Percentiles rank a stretch among this genome's conserved stretches.
phyloP scores from a whole-genome alignment of 78 protist genomes.

The Bodo saltans region DNA sequence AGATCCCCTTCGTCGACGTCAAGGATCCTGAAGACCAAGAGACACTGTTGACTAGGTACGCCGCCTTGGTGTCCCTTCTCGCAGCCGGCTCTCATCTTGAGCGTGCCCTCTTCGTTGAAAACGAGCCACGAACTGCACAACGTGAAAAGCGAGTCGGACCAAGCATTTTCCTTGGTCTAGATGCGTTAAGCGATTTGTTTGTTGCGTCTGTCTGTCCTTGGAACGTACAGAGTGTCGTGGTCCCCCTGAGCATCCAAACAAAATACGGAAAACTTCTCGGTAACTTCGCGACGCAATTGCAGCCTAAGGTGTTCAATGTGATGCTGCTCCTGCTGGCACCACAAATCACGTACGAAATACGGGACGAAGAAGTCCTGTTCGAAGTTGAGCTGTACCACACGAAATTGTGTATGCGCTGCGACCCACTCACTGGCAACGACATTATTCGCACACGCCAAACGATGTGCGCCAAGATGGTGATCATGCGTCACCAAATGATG shows the following conservation, averaged over 20 bases:
- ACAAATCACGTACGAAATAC: neutral
- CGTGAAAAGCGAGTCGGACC: neutral
- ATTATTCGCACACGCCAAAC: too few species aligned
- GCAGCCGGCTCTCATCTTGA: neutral
- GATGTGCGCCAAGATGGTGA: too few species aligned
- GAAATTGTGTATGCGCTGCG: neutral
- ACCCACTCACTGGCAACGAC: neutral
- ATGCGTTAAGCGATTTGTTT: neutral
- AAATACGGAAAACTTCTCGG: neutral
- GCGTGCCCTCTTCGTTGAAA: neutral
- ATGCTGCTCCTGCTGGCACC: neutral
- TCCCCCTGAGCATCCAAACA: neutral
- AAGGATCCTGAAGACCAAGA: neutral
- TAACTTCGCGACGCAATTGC: neutral
- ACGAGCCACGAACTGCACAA: neutral
- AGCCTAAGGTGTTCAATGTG: neutral
- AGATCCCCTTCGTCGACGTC: neutral
- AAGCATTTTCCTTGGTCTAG: neutral
- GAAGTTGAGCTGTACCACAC: neutral
- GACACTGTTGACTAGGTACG: neutral
- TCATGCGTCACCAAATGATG: too few species aligned
- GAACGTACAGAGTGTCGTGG: neutral
- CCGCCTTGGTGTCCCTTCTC: neutral
- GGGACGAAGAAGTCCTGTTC: neutral
- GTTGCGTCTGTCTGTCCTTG: neutral